A percentile compares a stretch with the other conserved stretches of the same genome.
These are phyloP conservation scores for Luzula sylvatica DNA, from an alignment of 176 grass and related monocot species.

Conservation along the genomic window DNA sequence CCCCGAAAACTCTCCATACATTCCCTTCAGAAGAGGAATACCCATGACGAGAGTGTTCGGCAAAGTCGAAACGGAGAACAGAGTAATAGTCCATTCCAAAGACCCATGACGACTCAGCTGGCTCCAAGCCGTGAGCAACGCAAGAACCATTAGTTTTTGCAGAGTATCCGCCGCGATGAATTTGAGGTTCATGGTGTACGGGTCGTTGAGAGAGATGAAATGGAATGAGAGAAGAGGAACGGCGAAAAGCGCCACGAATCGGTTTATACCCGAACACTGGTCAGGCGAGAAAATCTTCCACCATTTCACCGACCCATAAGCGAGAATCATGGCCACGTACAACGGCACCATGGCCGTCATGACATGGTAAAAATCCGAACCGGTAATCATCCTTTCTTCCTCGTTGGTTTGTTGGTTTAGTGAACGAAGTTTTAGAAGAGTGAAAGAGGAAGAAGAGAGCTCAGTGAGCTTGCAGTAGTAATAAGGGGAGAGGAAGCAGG, in stretches of 20 bases:
- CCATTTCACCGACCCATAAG: slow-evolving; percentile 94
- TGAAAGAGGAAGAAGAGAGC: background rate
- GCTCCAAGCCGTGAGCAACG: slow-evolving; percentile 58
- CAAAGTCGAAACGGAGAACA: slow-evolving; percentile 94
- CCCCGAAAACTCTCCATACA: slow-evolving; percentile 82
- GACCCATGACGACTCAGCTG: slow-evolving; percentile 48
- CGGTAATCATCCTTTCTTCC: slow-evolving; percentile 54
- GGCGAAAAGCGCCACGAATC: slow-evolving; percentile 95
- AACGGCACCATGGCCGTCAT: slow-evolving; percentile 99
- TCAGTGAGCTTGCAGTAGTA: background rate
- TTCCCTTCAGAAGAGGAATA: slow-evolving; percentile 91
- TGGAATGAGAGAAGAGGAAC: slow-evolving; percentile 97
- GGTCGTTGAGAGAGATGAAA: slow-evolving; percentile 95
- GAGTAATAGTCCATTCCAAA: slow-evolving; percentile 97
- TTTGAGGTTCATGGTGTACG: slow-evolving; percentile 89
- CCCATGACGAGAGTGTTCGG: slow-evolving; percentile 99
- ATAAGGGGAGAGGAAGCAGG: slow-evolving; percentile 3
- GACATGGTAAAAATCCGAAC: slow-evolving; percentile 76
- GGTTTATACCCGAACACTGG: slow-evolving; percentile 99
- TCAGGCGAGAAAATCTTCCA: slow-evolving; percentile 97
- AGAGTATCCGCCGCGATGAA: slow-evolving; percentile 99
- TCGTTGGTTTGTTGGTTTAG: no score
- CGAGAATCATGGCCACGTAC: slow-evolving; percentile 98
- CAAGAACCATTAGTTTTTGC: slow-evolving; percentile 92
- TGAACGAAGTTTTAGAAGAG: background rate